Evolutionary conservation across 2,329 filamentous ascomycete species (phyloP).

Genomic region (Aureobasidium sp.): DNA sequence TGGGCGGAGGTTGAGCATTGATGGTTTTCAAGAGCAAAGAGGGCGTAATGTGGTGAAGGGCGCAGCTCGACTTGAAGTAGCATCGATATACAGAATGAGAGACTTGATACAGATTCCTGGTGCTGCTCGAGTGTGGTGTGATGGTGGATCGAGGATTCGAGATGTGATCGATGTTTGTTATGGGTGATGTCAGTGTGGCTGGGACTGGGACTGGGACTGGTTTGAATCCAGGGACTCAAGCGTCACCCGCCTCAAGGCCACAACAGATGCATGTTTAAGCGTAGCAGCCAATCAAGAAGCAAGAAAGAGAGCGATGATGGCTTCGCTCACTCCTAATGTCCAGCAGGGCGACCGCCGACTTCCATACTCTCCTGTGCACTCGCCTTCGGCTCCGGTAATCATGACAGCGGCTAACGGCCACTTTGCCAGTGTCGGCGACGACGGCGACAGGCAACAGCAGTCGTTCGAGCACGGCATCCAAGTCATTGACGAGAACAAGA

Average conservation of each 20-base stretch:
- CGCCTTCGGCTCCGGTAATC: constrained; percentile 26
- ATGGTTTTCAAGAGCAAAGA: background rate
- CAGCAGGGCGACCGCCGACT: constrained; percentile 1
- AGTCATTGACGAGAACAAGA: constrained; percentile 91
- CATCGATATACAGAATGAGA: background rate
- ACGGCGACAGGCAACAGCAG: constrained; percentile 53
- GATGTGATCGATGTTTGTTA: background rate
- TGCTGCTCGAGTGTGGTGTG: background rate
- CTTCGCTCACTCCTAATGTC: background rate
- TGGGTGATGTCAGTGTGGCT: constrained; percentile 3
- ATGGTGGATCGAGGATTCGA: background rate
- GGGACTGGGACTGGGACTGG: background rate
- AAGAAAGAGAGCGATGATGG: background rate
- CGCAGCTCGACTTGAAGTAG: background rate
- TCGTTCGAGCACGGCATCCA: constrained; percentile 91
- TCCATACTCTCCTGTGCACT: constrained; percentile 14
- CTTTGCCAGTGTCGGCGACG: constrained; percentile 63
- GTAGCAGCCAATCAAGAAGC: constrained; percentile 5
- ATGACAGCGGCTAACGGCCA: constrained; percentile 60
- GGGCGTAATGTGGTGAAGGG: constrained; percentile 2
- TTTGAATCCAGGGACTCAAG: background rate
- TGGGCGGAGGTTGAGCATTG: background rate
- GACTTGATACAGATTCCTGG: background rate
- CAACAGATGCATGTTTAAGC: constrained; percentile 4
- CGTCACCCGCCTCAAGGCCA: background rate